These are phyloP conservation scores for Crithidia expoeki DNA, from an alignment of 208 protist genomes.

Conservation along the genomic window DNA sequence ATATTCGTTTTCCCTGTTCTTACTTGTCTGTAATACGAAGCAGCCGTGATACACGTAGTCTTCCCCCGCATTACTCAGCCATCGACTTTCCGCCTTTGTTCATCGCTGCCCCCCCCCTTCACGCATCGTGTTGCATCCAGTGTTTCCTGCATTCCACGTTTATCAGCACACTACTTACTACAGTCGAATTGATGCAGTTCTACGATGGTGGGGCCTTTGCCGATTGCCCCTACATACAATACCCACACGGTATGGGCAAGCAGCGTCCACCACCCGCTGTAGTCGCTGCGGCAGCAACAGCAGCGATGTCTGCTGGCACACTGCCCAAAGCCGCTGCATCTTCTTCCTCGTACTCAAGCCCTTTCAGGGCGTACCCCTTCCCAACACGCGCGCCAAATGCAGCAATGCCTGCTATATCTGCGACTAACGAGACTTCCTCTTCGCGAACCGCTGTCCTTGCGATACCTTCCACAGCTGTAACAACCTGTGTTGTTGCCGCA, in stretches of 20 bases:
- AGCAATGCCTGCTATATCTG: not conserved
- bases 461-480: not conserved
- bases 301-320: not conserved
- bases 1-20: no score
- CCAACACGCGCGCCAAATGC: not conserved
- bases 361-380: no score
- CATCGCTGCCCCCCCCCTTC: not conserved
- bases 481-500: not conserved
- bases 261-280: slow-evolving; percentile 20
- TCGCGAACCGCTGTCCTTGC: slow-evolving; percentile 2
- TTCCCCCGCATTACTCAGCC: no score
- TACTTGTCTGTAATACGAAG: no score
- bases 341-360: not conserved
- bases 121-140: not conserved
- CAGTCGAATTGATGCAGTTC: slow-evolving; percentile 28
- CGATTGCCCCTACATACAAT: slow-evolving; percentile 67
- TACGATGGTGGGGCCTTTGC: slow-evolving; percentile 74
- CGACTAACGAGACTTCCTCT: not conserved
- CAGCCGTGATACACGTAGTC: no score
- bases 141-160: no score
- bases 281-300: not conserved
- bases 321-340: not conserved
- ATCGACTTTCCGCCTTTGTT: no score
- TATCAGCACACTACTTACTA: no score
- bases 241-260: slow-evolving; percentile 59